Evolutionary conservation across 129 eudicot genomes (phyloP).

Genomic region (Artemisia argyi): DNA sequence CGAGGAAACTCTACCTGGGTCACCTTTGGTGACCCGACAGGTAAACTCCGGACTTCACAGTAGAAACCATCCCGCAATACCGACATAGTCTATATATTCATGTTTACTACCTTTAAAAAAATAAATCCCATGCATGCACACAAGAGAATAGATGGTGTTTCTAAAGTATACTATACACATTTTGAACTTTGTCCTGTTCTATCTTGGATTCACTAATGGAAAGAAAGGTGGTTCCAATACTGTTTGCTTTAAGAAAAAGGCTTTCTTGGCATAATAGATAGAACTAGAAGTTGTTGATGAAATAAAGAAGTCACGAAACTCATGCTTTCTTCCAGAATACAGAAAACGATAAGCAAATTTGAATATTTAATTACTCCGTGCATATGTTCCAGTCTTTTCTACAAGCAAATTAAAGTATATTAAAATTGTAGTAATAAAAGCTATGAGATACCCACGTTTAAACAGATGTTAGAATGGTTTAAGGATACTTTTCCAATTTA

Average conservation of each 20-base stretch:
- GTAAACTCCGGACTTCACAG: too few relatives aligned
- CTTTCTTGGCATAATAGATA: slow-evolving; percentile 7
- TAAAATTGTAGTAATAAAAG: not conserved
- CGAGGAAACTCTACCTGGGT: too few relatives aligned
- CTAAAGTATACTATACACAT: not conserved
- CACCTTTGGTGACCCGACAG: too few relatives aligned
- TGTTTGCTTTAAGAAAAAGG: slow-evolving; percentile 4
- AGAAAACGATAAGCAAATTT: not conserved
- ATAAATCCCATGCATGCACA: not conserved
- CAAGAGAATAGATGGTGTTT: not conserved
- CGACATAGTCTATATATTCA: too few relatives aligned
- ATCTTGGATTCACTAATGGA: not conserved
- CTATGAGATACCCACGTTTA: not conserved
- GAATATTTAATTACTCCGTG: not conserved
- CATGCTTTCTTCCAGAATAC: not conserved
- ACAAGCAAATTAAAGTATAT: too few relatives aligned
- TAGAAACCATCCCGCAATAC: too few relatives aligned
- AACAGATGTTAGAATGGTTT: not conserved
- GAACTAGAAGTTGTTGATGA: not conserved
- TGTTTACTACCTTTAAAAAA: not conserved
- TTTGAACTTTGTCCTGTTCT: not conserved
- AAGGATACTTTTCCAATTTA: not conserved
- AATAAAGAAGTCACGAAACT: not conserved
- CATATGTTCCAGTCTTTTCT: not conserved
- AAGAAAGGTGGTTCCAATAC: not conserved